Evolutionary conservation across 768 basidiomycete genomes (phyloP), one percentile per base, ranked within the genome.

Genomic region (Boletus tomentosulus): DNA sequence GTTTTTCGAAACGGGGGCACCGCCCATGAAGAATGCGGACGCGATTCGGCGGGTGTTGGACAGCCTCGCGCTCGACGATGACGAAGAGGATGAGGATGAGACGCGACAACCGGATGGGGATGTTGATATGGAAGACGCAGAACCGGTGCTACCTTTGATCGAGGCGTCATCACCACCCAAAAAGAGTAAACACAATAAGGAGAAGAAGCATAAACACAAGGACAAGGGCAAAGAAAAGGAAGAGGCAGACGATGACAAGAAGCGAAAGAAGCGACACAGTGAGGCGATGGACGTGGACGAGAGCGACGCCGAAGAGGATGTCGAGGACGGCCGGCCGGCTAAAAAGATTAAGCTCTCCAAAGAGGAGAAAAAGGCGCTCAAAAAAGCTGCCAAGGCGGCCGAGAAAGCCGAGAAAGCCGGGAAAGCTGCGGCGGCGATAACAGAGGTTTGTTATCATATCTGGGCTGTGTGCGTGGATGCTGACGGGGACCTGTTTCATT

Each of bases 1-100:
- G 55, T 98, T 98, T 76, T 99, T 97, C 75, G 94, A 96, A 71
- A 89, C 84, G 0, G 96, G 96, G 6, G 81, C 80, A 8, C 83
- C 93, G 9, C 95, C 95, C 22, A 82, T 83, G 27, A 98, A 94
- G 76, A 97, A 91, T 53, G 80, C 90, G 25, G 94, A 96, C 57
- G 89, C 87, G n/a, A 93, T 97, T 57, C 84, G 86, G 57, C 91
- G 88, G 69, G 94, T 95, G 16, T 64, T 95, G 55, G 83, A 89
- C n/a, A 79, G 80, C 50, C 82, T 96, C 39, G 83, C 81, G 7
- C 66, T 87, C 19, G 90, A 89, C 8, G 80, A 79, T 2, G 81
- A 83, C 2, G 85, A 71, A 3, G 76, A 67, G 25, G 78, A 80
- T 25, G 76, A 38, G 28, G 51, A 52, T 1, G 57, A 6, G 28